Evolutionary conservation across 345 rosid genomes (phyloP).

Genomic region (Brassica napus): DNA sequence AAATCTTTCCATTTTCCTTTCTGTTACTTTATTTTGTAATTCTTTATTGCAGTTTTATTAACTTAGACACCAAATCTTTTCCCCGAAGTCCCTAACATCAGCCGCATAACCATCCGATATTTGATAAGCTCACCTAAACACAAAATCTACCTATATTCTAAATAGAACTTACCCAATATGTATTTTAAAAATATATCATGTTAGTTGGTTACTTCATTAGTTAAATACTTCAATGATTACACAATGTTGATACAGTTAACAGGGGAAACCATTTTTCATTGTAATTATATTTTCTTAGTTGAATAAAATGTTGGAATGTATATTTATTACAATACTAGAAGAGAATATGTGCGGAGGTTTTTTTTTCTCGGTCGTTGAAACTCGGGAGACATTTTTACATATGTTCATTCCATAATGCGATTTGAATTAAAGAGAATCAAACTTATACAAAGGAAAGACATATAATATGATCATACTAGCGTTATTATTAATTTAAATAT

Average conservation of each 20-base stretch:
- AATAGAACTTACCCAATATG: slow-evolving; percentile 38
- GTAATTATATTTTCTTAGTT: not conserved
- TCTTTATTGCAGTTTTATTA: slow-evolving; percentile 14
- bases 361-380: not conserved
- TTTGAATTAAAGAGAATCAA: not conserved
- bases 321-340: not conserved
- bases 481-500: not conserved
- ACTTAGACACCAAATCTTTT: slow-evolving; percentile 38
- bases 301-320: slow-evolving; percentile 1
- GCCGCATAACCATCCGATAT: slow-evolving; percentile 56
- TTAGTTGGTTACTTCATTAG: slow-evolving; percentile 42
- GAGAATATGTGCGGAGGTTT: not conserved
- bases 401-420: not conserved
- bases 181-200: slow-evolving; percentile 32
- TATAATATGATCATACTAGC: not conserved
- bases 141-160: slow-evolving; percentile 28
- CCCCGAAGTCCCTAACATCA: slow-evolving; percentile 49
- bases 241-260: slow-evolving; percentile 4
- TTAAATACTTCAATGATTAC: slow-evolving; percentile 26
- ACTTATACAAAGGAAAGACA: not conserved
- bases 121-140: slow-evolving; percentile 47
- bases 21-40: slow-evolving; percentile 6
- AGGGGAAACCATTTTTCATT: slow-evolving; percentile 3
- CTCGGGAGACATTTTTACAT: not conserved
- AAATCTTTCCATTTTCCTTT: slow-evolving; percentile 5